phyloP scores from a whole-genome alignment of 306 rosid genomes.

The Canavalia gladiata region DNA sequence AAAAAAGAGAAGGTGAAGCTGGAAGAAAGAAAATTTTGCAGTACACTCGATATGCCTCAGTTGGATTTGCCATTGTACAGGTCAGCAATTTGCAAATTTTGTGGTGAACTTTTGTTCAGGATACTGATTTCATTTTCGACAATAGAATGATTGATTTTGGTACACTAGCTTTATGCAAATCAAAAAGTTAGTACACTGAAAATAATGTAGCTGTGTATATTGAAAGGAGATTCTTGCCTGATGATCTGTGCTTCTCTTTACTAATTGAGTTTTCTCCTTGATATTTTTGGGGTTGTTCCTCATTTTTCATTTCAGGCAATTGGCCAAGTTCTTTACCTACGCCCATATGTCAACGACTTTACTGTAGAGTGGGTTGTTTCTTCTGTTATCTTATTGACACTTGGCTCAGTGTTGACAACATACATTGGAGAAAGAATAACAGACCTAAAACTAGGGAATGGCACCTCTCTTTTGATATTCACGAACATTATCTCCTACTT shows the following conservation, averaged over 20 bases:
- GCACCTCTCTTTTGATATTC: constrained; percentile 96
- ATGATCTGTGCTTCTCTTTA: constrained; percentile 3
- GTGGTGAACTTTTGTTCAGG: constrained; percentile 2
- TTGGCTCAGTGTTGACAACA: constrained; percentile 86
- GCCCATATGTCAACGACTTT: constrained; percentile 93
- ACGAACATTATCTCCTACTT: constrained; percentile 96
- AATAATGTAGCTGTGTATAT: background rate
- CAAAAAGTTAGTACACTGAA: background rate
- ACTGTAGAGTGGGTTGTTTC: constrained; percentile 81
- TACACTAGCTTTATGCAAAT: background rate
- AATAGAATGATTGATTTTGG: background rate
- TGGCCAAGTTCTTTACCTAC: constrained; percentile 94
- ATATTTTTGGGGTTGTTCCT: constrained; percentile 25
- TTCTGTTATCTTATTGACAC: constrained; percentile 83
- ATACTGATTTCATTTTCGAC: background rate
- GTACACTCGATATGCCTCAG: constrained; percentile 94
- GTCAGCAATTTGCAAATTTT: constrained; percentile 56
- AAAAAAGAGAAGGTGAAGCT: constrained; percentile 93
- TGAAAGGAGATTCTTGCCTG: constrained; percentile 34
- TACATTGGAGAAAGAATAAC: constrained; percentile 90
- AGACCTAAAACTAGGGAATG: constrained; percentile 95
- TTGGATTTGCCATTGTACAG: constrained; percentile 96
- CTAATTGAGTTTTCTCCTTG: constrained; percentile 29
- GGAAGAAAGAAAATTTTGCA: constrained; percentile 94
- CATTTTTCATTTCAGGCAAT: constrained; percentile 71